A percentile compares a stretch with the other conserved stretches of the same genome.
Evolutionary conservation across 1,284 basidiomycete genomes (phyloP).

Genomic region (Spongiforma sp.): DNA sequence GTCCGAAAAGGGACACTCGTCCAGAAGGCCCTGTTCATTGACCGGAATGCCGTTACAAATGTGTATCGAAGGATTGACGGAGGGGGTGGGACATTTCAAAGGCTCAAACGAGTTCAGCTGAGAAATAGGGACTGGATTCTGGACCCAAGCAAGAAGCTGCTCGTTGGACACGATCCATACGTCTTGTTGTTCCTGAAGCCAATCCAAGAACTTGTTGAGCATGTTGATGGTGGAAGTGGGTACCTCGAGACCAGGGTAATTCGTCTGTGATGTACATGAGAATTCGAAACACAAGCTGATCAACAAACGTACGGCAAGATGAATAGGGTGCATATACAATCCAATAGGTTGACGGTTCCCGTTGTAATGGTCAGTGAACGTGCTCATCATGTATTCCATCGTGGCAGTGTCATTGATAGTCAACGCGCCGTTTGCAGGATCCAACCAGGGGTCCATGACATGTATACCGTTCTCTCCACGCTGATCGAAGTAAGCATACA

Average conservation of each 20-base stretch:
- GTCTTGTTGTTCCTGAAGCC: slow-evolving; percentile 4
- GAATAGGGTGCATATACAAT: slow-evolving; percentile 1
- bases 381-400: neutral
- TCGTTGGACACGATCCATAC: slow-evolving; percentile 2
- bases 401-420: slow-evolving; percentile 5
- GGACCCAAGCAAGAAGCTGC: neutral
- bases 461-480: neutral
- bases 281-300: neutral
- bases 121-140: neutral
- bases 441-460: slow-evolving; percentile 10
- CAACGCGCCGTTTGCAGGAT: neutral
- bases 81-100: neutral
- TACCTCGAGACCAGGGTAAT: slow-evolving; percentile 1
- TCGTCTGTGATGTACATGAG: neutral
- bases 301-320: slow-evolving; percentile 2
- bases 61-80: neutral
- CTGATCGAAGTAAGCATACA: slow-evolving; percentile 6
- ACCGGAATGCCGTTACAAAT: neutral
- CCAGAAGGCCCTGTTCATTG: neutral
- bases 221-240: neutral
- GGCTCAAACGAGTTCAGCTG: neutral
- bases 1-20: neutral
- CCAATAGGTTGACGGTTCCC: slow-evolving; percentile 6
- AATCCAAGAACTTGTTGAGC: slow-evolving; percentile 6
- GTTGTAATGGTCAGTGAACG: slow-evolving; percentile 2